Evolutionary conservation across 495 filamentous ascomycete species (phyloP), one percentile per base, ranked within the genome.

Genomic region (Tirmania nivea): DNA sequence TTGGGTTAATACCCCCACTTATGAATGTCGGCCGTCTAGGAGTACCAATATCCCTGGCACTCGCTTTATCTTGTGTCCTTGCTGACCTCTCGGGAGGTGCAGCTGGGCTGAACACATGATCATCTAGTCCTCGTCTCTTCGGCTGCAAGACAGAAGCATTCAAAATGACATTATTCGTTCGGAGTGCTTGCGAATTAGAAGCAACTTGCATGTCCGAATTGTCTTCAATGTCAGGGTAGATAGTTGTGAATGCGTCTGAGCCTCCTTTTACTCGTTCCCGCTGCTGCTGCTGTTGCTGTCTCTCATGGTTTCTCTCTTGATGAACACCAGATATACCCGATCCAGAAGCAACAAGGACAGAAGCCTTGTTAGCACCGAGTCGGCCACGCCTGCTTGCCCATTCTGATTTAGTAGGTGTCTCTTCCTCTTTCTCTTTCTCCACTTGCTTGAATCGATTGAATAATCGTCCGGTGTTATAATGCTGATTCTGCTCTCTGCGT

Each of bases 371-470:
- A 3, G 39, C 3, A 19, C 39, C 39, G 39, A 45, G 5, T 45
- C 39, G 39, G 12, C 12, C 17, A 45, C 39, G 12, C 39, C 39
- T 14, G 17, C 39, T 8, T 45, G 12, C 12, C 17, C 39, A 19
- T 14, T 19, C 39, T 45, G 25, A 45, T 45, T 19, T 14, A 45
- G 2, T 19, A 45, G 39, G 39, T 10, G 37, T 10, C 9, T 57
- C 53, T 25, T 60, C 57, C 1, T 56, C 52, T 6, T 49, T 58
- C 37, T 64, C 61, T 8, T 55, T 51, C n/a, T 58, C 45, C 20
- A 48, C 34, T 2, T 34, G 48, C 14, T 35, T 48, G 5, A 51
- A 35, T 48, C n/a, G 45, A 14, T 54, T 14, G 14, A 51, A 52
- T 10, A 58, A 56, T 54, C 45, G 25, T 49, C 1, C 19, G 21